Percentiles rank a stretch among this genome's conserved stretches.
These are phyloP conservation scores for Irineochytrium annulatum DNA, from an alignment of 192 early-diverging fungal species.

Conservation along the genomic window DNA sequence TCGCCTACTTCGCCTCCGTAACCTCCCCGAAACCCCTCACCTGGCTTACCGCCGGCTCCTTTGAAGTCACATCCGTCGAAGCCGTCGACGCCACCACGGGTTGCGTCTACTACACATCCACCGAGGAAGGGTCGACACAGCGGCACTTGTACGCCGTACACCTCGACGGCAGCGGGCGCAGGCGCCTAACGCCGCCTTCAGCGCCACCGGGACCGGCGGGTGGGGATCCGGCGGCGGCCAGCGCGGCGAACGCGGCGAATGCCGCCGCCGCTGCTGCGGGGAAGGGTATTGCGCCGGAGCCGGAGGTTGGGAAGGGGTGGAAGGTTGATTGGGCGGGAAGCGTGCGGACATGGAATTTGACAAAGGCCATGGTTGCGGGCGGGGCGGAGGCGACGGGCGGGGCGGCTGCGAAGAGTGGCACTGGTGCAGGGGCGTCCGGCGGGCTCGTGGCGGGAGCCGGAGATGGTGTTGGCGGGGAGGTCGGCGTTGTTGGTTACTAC, in stretches of 20 bases:
- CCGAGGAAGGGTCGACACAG: slow-evolving; percentile 43
- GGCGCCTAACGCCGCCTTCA: slow-evolving; percentile 29
- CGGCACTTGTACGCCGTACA: slow-evolving; percentile 46
- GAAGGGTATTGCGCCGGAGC: too few relatives aligned
- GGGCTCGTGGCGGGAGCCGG: too few relatives aligned
- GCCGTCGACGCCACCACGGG: slow-evolving; percentile 34
- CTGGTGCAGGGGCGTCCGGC: neutral
- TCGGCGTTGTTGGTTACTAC: slow-evolving; percentile 59
- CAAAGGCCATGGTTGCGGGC: too few relatives aligned
- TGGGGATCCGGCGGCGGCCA: too few relatives aligned
- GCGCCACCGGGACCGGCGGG: slow-evolving; percentile 33
- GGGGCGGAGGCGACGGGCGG: too few relatives aligned
- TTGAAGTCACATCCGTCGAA: slow-evolving; percentile 39
- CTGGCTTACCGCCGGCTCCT: slow-evolving; percentile 46
- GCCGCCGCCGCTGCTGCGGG: too few relatives aligned
- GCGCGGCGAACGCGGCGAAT: too few relatives aligned
- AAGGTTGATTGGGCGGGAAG: slow-evolving; percentile 11
- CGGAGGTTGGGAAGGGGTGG: too few relatives aligned
- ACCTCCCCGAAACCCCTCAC: slow-evolving; percentile 16
- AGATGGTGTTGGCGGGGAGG: slow-evolving; percentile 8
- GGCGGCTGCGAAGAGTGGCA: neutral
- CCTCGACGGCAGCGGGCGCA: slow-evolving; percentile 12
- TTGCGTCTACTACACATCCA: slow-evolving; percentile 41
- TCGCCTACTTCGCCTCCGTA: slow-evolving; percentile 36
- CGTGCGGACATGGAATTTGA: slow-evolving; percentile 9